Percentiles rank a stretch among this genome's conserved stretches.
Conservation (phyloP, 305 asterid species). For the Plantago lanceolata region DNA sequence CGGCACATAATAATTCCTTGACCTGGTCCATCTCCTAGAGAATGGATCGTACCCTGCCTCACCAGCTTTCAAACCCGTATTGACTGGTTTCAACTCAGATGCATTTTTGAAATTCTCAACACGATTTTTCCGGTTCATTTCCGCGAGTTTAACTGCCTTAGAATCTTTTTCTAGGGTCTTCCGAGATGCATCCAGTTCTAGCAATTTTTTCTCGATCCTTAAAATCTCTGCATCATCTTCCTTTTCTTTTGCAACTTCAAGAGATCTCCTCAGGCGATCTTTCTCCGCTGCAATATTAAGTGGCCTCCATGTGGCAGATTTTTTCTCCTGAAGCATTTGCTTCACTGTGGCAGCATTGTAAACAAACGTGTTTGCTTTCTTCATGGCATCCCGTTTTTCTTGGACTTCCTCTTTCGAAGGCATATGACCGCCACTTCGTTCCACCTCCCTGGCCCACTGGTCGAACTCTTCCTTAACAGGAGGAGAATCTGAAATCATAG, state of each 20-base stretch:
- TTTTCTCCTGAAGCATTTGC: slow-evolving; percentile 94
- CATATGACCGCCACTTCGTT: slow-evolving; percentile 77
- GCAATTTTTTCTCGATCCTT: slow-evolving; percentile 65
- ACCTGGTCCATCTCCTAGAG: slow-evolving; percentile 94
- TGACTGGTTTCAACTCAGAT: slow-evolving; percentile 60
- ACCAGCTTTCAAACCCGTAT: slow-evolving; percentile 61
- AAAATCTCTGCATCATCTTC: slow-evolving; percentile 70
- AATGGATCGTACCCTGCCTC: slow-evolving; percentile 97
- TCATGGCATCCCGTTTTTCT: slow-evolving; percentile 80
- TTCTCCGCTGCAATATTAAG: slow-evolving; percentile 88
- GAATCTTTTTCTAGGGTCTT: slow-evolving; percentile 51
- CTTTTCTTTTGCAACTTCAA: slow-evolving; percentile 76
- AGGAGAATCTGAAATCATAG: slow-evolving; percentile 84
- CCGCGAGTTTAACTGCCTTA: slow-evolving; percentile 78
- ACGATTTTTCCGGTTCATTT: slow-evolving; percentile 85
- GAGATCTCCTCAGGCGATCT: slow-evolving; percentile 74
- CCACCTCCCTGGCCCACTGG: slow-evolving; percentile 89
- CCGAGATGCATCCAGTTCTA: slow-evolving; percentile 69
- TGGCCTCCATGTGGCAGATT: slow-evolving; percentile 90
- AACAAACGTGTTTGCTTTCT: slow-evolving; percentile 71
- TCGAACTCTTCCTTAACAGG: slow-evolving; percentile 74
- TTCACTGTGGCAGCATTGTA: slow-evolving; percentile 93
- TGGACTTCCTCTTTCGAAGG: slow-evolving; percentile 72
- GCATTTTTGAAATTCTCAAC: slow-evolving; percentile 89
- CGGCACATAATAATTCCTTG: slow-evolving; percentile 68